These are phyloP conservation scores for Marsdenia floribunda DNA, from an alignment of 257 asterid genomes.

Conservation along the genomic window DNA sequence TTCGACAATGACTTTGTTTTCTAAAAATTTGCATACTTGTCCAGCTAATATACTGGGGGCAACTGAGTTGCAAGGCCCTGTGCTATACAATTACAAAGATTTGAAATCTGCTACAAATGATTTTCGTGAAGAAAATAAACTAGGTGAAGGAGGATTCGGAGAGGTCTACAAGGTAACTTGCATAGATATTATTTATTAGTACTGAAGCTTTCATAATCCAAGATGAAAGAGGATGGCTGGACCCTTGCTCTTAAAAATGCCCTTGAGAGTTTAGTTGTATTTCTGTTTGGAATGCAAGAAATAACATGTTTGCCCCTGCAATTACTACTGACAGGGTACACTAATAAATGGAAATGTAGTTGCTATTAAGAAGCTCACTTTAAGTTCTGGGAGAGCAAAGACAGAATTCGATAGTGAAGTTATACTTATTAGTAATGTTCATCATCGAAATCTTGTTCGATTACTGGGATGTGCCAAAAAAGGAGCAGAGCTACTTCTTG, in stretches of 20 bases:
- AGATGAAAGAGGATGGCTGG: background rate
- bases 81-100: constrained; percentile 48
- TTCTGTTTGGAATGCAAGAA: background rate
- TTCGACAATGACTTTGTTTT: background rate
- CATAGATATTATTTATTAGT: background rate
- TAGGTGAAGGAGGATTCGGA: constrained; percentile 89
- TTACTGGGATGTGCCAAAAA: constrained; percentile 64
- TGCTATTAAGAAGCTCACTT: constrained; percentile 66
- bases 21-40: background rate
- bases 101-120: constrained; percentile 56
- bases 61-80: constrained; percentile 81
- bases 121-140: constrained; percentile 61
- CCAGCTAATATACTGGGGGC: constrained; percentile 61
- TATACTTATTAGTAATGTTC: constrained; percentile 76
- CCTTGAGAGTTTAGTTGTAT: no score
- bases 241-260: background rate
- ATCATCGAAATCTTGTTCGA: constrained; percentile 85
- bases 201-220: background rate
- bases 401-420: constrained; percentile 76
- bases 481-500: constrained; percentile 62
- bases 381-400: constrained; percentile 48
- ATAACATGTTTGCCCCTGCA: background rate
- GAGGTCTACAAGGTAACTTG: constrained; percentile 62
- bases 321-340: constrained; percentile 45
- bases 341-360: constrained; percentile 58